Evolutionary conservation across 1,139 yeast species (phyloP).

Genomic region (Blastobotrys capitulatus): DNA sequence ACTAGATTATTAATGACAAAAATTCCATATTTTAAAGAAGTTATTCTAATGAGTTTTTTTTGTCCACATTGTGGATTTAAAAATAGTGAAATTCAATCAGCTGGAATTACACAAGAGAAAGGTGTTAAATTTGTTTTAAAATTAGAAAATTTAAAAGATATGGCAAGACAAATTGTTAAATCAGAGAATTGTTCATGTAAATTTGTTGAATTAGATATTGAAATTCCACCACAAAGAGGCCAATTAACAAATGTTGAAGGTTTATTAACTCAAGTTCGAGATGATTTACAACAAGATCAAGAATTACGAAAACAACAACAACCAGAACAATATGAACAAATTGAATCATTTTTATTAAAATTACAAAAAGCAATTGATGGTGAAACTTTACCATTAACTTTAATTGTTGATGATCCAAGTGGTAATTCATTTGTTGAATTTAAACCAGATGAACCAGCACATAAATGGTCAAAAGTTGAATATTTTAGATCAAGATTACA

Average conservation of each 20-base stretch:
- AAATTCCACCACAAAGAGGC: constrained; percentile 93
- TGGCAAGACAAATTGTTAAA: constrained; percentile 87
- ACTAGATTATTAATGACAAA: constrained; percentile 80
- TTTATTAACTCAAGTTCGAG: constrained; percentile 70
- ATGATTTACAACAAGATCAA: constrained; percentile 79
- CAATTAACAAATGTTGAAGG: constrained; percentile 94
- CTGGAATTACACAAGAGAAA: constrained; percentile 72
- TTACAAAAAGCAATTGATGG: constrained; percentile 58
- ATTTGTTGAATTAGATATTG: constrained; percentile 82
- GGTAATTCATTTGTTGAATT: constrained; percentile 98
- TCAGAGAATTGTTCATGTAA: constrained; percentile 81
- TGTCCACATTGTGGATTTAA: constrained; percentile 93
- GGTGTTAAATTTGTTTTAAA: constrained; percentile 72
- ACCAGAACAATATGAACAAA: constrained; percentile 71
- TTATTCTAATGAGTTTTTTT: constrained; percentile 89
- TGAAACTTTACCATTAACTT: constrained; percentile 69
- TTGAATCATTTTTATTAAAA: constrained; percentile 59
- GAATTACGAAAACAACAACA: constrained; percentile 63
- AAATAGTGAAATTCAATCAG: constrained; percentile 92
- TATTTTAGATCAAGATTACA: constrained; percentile 87
- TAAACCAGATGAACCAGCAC: constrained; percentile 80
- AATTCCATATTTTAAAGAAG: constrained; percentile 89
- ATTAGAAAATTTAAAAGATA: constrained; percentile 66
- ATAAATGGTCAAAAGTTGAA: constrained; percentile 85
- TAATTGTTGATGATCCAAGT: constrained; percentile 85